Percentiles rank a stretch among this genome's conserved stretches.
These are phyloP conservation scores for Silene coronaria DNA, from an alignment of 179 eudicot species.

Conservation along the genomic window DNA sequence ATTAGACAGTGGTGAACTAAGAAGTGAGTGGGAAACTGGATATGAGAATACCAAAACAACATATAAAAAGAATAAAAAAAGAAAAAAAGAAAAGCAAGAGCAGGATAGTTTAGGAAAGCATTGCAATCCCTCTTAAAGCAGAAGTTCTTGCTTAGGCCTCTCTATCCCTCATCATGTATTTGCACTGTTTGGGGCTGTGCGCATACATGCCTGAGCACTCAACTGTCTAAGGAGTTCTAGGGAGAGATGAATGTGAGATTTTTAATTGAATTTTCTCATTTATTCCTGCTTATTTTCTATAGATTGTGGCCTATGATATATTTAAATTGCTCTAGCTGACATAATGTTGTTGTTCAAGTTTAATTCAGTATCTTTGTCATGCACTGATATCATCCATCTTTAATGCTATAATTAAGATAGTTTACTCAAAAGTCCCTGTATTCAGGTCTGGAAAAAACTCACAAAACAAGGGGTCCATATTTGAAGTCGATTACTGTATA, in stretches of 20 bases:
- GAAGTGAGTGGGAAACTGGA: background rate
- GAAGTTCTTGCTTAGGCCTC: background rate
- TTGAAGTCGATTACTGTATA: conserved; percentile 65
- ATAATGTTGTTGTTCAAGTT: background rate
- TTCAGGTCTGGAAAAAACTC: conserved; percentile 37
- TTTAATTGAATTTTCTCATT: background rate
- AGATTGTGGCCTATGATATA: background rate
- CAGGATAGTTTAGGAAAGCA: background rate
- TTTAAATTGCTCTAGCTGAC: background rate
- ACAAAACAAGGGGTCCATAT: conserved; percentile 22
- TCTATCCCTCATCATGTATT: background rate
- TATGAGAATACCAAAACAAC: background rate
- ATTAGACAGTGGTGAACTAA: background rate
- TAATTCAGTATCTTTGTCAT: background rate
- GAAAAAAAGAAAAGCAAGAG: background rate
- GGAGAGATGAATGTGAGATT: background rate
- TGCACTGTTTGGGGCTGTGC: background rate
- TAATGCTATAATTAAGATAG: conserved; percentile 1
- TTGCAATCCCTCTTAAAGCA: background rate
- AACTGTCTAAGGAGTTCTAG: background rate
- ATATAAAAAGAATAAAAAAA: background rate
- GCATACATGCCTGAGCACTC: background rate
- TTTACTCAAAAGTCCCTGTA: conserved; percentile 5
- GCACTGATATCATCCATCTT: background rate
- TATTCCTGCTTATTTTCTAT: background rate